These are phyloP conservation scores for Linum lewisii DNA, from an alignment of 345 rosid species.

Conservation along the genomic window DNA sequence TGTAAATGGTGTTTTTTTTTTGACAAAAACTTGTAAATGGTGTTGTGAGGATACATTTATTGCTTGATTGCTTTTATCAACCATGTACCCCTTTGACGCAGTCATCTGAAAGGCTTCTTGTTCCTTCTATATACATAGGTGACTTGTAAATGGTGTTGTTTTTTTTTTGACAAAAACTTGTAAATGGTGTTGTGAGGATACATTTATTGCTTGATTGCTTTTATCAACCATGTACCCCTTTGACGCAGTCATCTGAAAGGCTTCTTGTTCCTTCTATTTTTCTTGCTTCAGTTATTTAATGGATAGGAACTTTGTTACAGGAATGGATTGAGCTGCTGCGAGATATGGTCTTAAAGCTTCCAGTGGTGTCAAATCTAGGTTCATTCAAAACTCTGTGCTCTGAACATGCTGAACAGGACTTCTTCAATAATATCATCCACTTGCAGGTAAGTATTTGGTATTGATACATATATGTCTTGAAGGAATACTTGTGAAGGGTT, in stretches of 20 bases:
- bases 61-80: not conserved
- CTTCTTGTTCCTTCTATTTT: no score
- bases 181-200: no score
- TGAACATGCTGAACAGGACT: conserved; percentile 77
- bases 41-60: no score
- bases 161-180: not conserved
- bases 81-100: no score
- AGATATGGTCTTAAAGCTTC: conserved; percentile 70
- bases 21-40: not conserved
- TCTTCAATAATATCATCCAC: conserved; percentile 65
- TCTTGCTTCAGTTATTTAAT: not conserved
- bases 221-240: no score
- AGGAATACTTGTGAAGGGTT: conserved; percentile 1
- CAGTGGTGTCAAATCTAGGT: conserved; percentile 45
- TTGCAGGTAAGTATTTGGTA: conserved; percentile 47
- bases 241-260: no score
- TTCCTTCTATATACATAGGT: not conserved
- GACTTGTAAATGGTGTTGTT: not conserved
- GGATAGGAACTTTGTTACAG: conserved; percentile 33
- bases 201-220: not conserved
- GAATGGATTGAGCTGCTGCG: conserved; percentile 83
- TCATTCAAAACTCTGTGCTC: conserved; percentile 60
- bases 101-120: no score
- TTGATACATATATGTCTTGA: not conserved
- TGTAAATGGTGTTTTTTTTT: not conserved